Evolutionary conservation across 805 yeast species (phyloP), one percentile per base, ranked within the genome.

Genomic region (Saturnispora silvae): DNA sequence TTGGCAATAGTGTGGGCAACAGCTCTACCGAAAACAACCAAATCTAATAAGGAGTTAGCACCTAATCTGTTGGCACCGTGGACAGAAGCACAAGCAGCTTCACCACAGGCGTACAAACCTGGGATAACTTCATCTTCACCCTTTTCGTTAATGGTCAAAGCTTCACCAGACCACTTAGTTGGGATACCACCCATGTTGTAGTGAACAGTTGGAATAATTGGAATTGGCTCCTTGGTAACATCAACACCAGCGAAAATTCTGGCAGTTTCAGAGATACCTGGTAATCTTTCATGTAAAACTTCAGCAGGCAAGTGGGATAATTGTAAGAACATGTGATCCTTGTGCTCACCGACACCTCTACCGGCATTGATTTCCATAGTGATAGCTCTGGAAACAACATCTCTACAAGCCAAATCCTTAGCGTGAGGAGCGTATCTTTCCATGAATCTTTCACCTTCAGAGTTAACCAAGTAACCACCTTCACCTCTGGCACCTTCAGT

Each of bases 401-500:
- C 98, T 72, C 98, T 81, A 45, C 94, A 86, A 41, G 98, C 98
- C 63, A 89, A 72, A 68, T 89, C 98, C 71, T 89, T 92, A 49
- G 97, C 97, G 38, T 87, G 81, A 48, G 98, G 98, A 40, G 98
- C 98, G 59, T 89, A 89, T 65, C 98, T 81, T 72, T 89, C 98
- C 98, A 89, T 89, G 65, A 89, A 89, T 65, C 98, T 80, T 70
- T 89, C 98, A 73, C 98, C 98, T 68, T 92, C 95, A 50, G 86
- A 75, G 75, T 89, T 89, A 47, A 89, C 72, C 61, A 89, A 71
- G 75, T 75, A 92, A 47, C 98, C 98, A 77, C 98, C 98, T 72
- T 92, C 98, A 75, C 98, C 98, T 72, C 98, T 82, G 50, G 96
- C 95, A 69, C 98, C 98, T 68, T 92, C 98, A 40, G 98, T 92